These are phyloP conservation scores for Fistulinella cinereoalba DNA, from an alignment of 1,284 basidiomycete genomes.

Conservation along the genomic window DNA sequence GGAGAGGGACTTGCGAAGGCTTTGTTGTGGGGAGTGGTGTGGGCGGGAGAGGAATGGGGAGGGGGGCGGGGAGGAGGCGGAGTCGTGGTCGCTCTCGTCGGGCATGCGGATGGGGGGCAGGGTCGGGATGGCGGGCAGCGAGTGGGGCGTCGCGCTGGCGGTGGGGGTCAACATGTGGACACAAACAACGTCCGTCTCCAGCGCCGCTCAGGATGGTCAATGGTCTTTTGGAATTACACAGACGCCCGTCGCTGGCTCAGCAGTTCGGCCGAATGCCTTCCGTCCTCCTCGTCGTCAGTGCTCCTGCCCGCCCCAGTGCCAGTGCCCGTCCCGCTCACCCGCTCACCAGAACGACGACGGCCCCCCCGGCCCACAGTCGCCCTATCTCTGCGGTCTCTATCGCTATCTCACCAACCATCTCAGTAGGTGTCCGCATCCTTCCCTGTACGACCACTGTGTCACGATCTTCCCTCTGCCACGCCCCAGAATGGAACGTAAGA, in stretches of 20 bases:
- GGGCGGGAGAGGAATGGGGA: conserved; percentile 16
- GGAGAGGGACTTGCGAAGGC: conserved; percentile 67
- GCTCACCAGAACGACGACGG: conserved; percentile 79
- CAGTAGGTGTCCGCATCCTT: too few species aligned
- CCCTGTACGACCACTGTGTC: conserved; percentile 10
- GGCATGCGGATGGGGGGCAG: conserved; percentile 48
- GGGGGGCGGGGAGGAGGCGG: conserved; percentile 24
- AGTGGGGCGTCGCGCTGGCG: conserved; percentile 18
- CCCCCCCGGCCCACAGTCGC: conserved; percentile 75
- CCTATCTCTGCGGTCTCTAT: conserved; percentile 82
- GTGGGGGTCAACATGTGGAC: conserved; percentile 26
- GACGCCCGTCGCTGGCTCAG: too few species aligned
- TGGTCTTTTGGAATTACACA: too few species aligned
- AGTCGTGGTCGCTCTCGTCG: conserved; percentile 22
- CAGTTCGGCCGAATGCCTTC: too few species aligned
- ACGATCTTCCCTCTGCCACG: conserved; percentile 1
- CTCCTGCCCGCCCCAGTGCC: neutral
- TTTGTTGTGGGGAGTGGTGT: conserved; percentile 26
- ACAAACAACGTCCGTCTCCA: too few species aligned
- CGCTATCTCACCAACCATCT: conserved; percentile 61
- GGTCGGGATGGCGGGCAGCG: conserved; percentile 43
- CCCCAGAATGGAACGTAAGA: conserved; percentile 77
- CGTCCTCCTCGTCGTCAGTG: conserved; percentile 60
- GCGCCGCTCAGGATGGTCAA: too few species aligned
- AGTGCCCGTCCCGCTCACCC: conserved; percentile 4